Conservation (phyloP, 345 rosid genomes). For the Eucalyptus tenuipes region DNA sequence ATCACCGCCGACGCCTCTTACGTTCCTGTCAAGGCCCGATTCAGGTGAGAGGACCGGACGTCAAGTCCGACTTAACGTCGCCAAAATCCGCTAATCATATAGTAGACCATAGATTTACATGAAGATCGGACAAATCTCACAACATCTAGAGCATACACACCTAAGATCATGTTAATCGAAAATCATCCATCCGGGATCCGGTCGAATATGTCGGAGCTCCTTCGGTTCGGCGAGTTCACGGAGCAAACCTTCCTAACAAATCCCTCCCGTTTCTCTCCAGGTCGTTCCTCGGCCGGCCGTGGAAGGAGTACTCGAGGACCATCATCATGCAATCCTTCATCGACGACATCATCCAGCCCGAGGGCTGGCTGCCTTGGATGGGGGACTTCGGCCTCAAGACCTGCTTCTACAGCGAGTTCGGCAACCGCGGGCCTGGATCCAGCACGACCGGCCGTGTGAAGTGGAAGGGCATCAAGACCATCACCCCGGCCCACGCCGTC, state of each 20-base stretch:
- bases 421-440: conserved; percentile 69
- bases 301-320: conserved; percentile 46
- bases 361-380: conserved; percentile 63
- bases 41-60: background rate
- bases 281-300: conserved; percentile 65
- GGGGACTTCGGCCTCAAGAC: conserved; percentile 36
- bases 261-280: background rate
- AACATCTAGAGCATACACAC: background rate
- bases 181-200: background rate
- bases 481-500: conserved; percentile 6
- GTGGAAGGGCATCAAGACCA: conserved; percentile 51
- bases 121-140: background rate
- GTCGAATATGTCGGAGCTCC: background rate
- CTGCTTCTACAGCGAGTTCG: conserved; percentile 37
- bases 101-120: background rate
- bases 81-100: background rate
- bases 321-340: conserved; percentile 57
- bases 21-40: conserved; percentile 5
- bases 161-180: background rate
- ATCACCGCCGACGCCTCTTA: conserved; percentile 30
- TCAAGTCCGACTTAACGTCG: background rate
- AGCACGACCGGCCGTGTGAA: conserved; percentile 17
- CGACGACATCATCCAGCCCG: conserved; percentile 33
- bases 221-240: background rate
- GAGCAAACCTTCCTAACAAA: background rate